Evolutionary conservation across 2,329 filamentous ascomycete genomes (phyloP).

Genomic region (Diaporthe aspalathi): DNA sequence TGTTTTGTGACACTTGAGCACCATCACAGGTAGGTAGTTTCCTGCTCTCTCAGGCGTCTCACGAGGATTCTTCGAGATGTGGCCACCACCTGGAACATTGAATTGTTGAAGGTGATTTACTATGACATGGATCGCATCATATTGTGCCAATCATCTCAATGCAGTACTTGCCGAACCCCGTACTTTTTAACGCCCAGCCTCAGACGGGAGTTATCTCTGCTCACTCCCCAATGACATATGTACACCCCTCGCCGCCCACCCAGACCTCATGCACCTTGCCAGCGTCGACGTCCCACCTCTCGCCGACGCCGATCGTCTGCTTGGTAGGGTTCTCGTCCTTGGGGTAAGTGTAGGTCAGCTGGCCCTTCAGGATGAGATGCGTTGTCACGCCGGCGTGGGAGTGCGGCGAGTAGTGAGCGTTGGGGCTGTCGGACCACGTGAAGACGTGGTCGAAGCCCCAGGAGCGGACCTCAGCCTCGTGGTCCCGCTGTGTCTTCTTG

Average conservation of each 20-base stretch:
- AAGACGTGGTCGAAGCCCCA: slow-evolving; percentile 79
- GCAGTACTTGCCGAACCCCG: not conserved
- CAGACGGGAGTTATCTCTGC: too few relatives aligned
- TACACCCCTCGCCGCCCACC: slow-evolving; percentile 74
- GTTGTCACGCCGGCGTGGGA: slow-evolving; percentile 73
- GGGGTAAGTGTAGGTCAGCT: slow-evolving; percentile 75
- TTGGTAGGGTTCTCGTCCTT: slow-evolving; percentile 66
- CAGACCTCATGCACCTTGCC: slow-evolving; percentile 75
- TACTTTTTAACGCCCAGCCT: not conserved
- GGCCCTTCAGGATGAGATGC: slow-evolving; percentile 74
- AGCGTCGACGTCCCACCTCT: slow-evolving; percentile 74
- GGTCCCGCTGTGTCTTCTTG: slow-evolving; percentile 56
- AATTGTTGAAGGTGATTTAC: not conserved
- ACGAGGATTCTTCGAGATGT: too few relatives aligned
- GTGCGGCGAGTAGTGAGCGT: slow-evolving; percentile 76
- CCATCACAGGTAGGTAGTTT: too few relatives aligned
- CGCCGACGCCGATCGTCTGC: slow-evolving; percentile 69
- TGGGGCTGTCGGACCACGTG: slow-evolving; percentile 77
- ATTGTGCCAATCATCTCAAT: not conserved
- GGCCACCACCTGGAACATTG: too few relatives aligned
- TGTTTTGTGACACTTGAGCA: too few relatives aligned
- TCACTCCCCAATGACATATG: slow-evolving; percentile 73
- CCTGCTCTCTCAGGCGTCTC: too few relatives aligned
- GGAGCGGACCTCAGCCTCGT: slow-evolving; percentile 71
- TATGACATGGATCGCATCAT: not conserved